Conservation (phyloP, 441 rosid species). For the Metrosideros polymorpha region DNA sequence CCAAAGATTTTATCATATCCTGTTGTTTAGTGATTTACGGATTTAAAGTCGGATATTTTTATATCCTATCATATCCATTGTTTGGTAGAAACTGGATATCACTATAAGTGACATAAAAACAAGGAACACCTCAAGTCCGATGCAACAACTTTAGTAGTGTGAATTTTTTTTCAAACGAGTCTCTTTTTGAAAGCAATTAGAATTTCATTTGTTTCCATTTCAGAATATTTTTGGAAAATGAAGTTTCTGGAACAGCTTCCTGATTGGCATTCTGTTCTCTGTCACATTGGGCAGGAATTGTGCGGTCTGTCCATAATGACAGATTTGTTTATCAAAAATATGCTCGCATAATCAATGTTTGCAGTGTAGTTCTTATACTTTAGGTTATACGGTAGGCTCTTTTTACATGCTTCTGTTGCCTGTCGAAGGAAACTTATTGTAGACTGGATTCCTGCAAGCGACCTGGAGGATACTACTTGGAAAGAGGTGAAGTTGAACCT, state of each 20-base stretch:
- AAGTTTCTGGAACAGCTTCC: not conserved
- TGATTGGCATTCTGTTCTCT: not conserved
- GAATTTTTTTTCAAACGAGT: not conserved
- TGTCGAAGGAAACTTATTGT: conserved; percentile 50
- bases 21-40: too few relatives aligned
- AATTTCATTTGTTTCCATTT: not conserved
- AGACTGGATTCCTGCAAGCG: conserved; percentile 81
- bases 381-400: conserved; percentile 44
- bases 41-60: too few relatives aligned
- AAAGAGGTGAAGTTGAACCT: conserved; percentile 25
- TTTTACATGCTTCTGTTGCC: conserved; percentile 79
- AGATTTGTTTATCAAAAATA: not conserved
- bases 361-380: not conserved
- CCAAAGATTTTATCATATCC: too few relatives aligned
- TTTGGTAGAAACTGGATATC: too few relatives aligned
- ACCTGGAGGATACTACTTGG: conserved; percentile 62
- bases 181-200: not conserved
- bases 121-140: not conserved
- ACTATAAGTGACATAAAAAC: too few relatives aligned
- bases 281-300: not conserved
- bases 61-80: too few relatives aligned
- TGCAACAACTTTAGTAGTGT: not conserved
- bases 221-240: not conserved
- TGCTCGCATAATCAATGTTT: not conserved
- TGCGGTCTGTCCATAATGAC: not conserved